phyloP scores from a whole-genome alignment of 2,329 filamentous ascomycete genomes.

The Trichoderma brevicompactum region DNA sequence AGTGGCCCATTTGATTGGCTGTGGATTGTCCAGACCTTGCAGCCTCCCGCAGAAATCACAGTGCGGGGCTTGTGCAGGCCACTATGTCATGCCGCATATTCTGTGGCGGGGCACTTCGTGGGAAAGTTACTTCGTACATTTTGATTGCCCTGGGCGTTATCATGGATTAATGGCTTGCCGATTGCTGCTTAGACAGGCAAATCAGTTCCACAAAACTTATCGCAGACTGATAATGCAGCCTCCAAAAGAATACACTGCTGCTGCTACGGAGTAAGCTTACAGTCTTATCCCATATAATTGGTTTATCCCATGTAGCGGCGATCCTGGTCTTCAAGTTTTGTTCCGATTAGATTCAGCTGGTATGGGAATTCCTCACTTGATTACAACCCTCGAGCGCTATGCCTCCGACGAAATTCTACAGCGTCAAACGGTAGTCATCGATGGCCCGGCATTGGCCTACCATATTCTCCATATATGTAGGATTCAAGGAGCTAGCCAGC shows the following conservation, averaged over 20 bases:
- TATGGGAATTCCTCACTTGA: constrained; percentile 66
- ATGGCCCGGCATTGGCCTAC: constrained; percentile 80
- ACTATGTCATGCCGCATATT: background rate
- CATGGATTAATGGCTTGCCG: constrained; percentile 1
- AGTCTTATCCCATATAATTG: background rate
- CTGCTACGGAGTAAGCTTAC: too few relatives aligned
- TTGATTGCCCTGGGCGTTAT: background rate
- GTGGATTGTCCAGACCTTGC: background rate
- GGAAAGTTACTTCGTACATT: background rate
- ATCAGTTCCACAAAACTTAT: constrained; percentile 3
- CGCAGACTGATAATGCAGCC: background rate
- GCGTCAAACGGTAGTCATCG: constrained; percentile 60
- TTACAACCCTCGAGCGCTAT: constrained; percentile 57
- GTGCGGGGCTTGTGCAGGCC: background rate
- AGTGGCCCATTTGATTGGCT: background rate
- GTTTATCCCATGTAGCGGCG: background rate
- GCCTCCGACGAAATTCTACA: constrained; percentile 49
- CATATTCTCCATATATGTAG: constrained; percentile 66
- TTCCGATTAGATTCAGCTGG: background rate
- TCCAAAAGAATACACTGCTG: background rate
- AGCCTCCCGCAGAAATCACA: constrained; percentile 1
- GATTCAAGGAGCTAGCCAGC: constrained; percentile 56
- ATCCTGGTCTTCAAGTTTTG: background rate
- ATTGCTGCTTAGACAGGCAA: background rate
- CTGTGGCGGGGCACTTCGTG: constrained; percentile 7